A percentile compares a stretch with the other conserved stretches of the same genome.
These are phyloP conservation scores for Rubia peregrina DNA, from an alignment of 305 asterid genomes.

Conservation along the genomic window DNA sequence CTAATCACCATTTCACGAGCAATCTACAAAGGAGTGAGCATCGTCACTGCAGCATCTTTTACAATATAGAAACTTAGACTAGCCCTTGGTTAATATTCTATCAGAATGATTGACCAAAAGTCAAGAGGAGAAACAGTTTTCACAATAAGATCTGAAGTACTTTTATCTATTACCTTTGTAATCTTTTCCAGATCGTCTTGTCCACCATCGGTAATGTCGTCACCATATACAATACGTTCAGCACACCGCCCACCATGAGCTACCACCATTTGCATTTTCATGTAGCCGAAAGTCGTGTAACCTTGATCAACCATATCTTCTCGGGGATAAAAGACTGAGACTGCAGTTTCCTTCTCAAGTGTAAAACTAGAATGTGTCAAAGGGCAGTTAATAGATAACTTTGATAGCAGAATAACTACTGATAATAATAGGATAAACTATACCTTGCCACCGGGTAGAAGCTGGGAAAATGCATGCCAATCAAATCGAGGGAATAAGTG, in stretches of 20 bases:
- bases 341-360: conserved; percentile 86
- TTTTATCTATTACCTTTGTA: conserved; percentile 54
- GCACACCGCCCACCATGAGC: conserved; percentile 99
- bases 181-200: conserved; percentile 84
- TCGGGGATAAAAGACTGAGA: conserved; percentile 95
- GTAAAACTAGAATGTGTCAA: conserved; percentile 18
- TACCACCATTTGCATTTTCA: conserved; percentile 99
- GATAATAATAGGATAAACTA: conserved; percentile 5
- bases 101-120: neutral
- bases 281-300: conserved; percentile 84
- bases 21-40: conserved; percentile 41
- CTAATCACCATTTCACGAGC: conserved; percentile 99
- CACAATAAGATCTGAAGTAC: conserved; percentile 9
- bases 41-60: neutral
- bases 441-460: conserved; percentile 98
- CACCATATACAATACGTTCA: conserved; percentile 87
- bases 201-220: conserved; percentile 95
- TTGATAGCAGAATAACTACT: conserved; percentile 8
- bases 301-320: conserved; percentile 92
- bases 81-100: neutral
- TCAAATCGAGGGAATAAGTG: conserved; percentile 93
- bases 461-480: conserved; percentile 99
- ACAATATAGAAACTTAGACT: neutral
- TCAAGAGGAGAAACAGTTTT: neutral
- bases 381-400: conserved; percentile 14